Evolutionary conservation across 106 monocot species (phyloP), one percentile per base, ranked within the genome.

Genomic region (Narthecium ossifragum): DNA sequence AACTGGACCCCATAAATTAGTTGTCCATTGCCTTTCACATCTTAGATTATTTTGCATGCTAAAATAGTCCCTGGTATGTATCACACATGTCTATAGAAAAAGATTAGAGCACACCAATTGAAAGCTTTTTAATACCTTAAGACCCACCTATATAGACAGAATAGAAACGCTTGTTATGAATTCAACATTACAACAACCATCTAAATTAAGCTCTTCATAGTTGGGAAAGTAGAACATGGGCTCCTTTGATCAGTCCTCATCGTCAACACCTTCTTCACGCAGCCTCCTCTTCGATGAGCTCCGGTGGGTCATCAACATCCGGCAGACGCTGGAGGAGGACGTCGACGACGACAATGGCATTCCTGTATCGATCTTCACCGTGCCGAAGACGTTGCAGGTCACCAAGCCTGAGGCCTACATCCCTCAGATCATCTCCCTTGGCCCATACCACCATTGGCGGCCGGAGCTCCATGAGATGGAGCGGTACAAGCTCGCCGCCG

Each of bases 381-480:
- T 80, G 4, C 84, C 89, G 11, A 68, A 64, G 41, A 18, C 63
- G 10, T 24, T 80, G 47, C 36, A 60, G 3, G 25, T 15, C 1
- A 31, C 24, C 31, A 75, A 72, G 47, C 75, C 80, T 0, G 77
- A 77, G 1, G 74, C 71, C 1, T 89, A 75, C 51, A 38, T 28
- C 3, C 89, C 89, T 0, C 89, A 89, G 49, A 32, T 82, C 20
- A 60, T 89, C 31, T 80, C 84, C 9, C n/a, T 89, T 9, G 84
- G 89, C 2, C 89, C 89, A 0, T 84, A 89, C 75, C 89, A 89
- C 52, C 84, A 75, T 22, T 70, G 74, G 72, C 47, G 41, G 4
- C 71, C 80, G 1, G 63, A 89, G 51, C 59, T 84, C 32, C 66
- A 71, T 26, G 80, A 76, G 18, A 88, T 77, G 88, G 88, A 88